Conservation (phyloP, 176 grass and related monocot species). For the Aegilops tauschii region DNA sequence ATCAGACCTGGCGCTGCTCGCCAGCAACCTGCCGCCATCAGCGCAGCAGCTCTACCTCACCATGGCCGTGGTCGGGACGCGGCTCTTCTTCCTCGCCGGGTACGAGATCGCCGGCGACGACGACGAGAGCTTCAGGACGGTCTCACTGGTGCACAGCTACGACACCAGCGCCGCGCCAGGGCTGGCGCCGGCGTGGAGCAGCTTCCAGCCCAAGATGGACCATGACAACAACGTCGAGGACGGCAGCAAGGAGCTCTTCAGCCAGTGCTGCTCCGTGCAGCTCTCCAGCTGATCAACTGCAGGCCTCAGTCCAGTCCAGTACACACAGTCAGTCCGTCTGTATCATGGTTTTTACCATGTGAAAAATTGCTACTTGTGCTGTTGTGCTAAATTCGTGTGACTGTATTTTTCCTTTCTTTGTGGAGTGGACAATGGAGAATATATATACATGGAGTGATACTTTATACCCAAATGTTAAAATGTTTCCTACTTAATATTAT, state of each 20-base stretch:
- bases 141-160: constrained; percentile 57
- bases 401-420: background rate
- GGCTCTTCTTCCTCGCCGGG: constrained; percentile 58
- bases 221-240: constrained; percentile 27
- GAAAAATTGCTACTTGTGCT: background rate
- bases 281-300: constrained; percentile 36
- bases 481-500: too few species aligned
- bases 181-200: constrained; percentile 48
- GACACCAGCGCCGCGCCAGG: constrained; percentile 29
- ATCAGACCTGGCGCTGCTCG: constrained; percentile 45
- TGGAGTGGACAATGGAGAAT: constrained; percentile 3
- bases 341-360: constrained; percentile 18
- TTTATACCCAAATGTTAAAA: background rate
- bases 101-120: constrained; percentile 31
- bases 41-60: constrained; percentile 49
- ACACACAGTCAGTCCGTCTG: background rate
- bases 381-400: constrained; percentile 4
- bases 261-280: constrained; percentile 55
- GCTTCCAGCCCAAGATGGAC: constrained; percentile 46
- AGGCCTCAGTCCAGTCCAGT: background rate
- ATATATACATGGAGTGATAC: background rate
- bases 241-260: constrained; percentile 49
- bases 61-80: constrained; percentile 46
- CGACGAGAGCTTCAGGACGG: constrained; percentile 20
- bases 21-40: constrained; percentile 26